Evolutionary conservation across 169 alveolate species (phyloP).

Genomic region (Plasmodium inui): DNA sequence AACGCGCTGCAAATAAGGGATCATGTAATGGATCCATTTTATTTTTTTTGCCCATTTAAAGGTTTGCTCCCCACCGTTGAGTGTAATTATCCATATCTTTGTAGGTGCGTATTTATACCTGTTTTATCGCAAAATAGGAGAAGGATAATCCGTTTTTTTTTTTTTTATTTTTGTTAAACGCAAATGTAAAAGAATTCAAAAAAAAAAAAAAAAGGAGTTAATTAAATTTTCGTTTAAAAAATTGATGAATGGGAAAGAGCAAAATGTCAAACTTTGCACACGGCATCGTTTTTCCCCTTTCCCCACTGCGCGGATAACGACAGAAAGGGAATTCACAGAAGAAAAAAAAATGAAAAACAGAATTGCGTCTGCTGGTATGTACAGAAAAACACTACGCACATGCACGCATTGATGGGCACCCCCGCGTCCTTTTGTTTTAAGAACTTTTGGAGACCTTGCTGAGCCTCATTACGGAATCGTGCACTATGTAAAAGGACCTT

Average conservation of each 20-base stretch:
- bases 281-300: neutral
- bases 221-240: neutral
- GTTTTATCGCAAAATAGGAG: neutral
- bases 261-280: neutral
- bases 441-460: conserved; percentile 57
- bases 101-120: neutral
- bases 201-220: neutral
- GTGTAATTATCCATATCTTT: neutral
- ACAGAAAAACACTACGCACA: neutral
- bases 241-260: neutral
- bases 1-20: neutral
- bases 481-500: conserved; percentile 39
- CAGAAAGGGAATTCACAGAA: neutral
- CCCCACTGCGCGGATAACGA: neutral
- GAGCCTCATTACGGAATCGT: conserved; percentile 41
- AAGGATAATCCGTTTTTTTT: neutral
- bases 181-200: neutral
- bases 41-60: neutral
- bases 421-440: neutral
- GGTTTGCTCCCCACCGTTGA: neutral
- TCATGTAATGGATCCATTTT: neutral
- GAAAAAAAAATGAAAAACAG: neutral
- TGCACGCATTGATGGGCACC: neutral
- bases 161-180: neutral
- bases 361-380: neutral